Evolutionary conservation across 2,329 filamentous ascomycete species (phyloP).

Genomic region (Monosporascus cannonballus): DNA sequence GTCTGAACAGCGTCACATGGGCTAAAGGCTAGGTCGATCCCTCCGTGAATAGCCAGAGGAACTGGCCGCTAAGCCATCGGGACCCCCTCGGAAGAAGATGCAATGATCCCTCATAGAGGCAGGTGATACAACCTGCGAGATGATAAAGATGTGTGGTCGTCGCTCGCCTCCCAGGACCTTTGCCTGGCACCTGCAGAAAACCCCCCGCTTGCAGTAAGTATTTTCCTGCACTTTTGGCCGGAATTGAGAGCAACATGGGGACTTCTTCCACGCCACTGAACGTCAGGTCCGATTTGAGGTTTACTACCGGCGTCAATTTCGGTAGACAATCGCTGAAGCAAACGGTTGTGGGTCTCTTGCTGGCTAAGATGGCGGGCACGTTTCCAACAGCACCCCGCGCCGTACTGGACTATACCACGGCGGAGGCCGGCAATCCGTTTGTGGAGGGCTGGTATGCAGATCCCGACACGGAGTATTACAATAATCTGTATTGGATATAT

Average conservation of each 20-base stretch:
- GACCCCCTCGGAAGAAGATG: no score
- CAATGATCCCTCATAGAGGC: no score
- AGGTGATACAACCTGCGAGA: no score
- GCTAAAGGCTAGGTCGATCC: neutral
- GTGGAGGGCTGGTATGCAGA: constrained; percentile 46
- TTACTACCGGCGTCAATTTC: neutral
- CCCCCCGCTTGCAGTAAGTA: no score
- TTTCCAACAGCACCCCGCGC: constrained; percentile 1
- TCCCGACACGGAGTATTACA: constrained; percentile 41
- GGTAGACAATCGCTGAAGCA: neutral
- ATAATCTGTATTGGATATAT: constrained; percentile 40
- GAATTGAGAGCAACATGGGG: neutral
- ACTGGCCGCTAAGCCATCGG: no score
- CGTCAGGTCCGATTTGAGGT: neutral
- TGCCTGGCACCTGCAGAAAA: no score
- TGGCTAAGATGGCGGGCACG: constrained; percentile 1
- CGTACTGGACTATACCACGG: constrained; percentile 30
- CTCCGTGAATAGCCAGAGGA: no score
- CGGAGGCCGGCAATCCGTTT: constrained; percentile 41
- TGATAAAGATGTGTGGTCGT: no score
- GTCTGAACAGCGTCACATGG: neutral
- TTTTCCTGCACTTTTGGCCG: no score
- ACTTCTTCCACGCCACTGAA: neutral
- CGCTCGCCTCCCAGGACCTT: no score
- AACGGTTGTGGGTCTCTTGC: constrained; percentile 2